phyloP scores from a whole-genome alignment of 2,329 filamentous ascomycete species.

The Ophiostoma novo-ulmi region DNA sequence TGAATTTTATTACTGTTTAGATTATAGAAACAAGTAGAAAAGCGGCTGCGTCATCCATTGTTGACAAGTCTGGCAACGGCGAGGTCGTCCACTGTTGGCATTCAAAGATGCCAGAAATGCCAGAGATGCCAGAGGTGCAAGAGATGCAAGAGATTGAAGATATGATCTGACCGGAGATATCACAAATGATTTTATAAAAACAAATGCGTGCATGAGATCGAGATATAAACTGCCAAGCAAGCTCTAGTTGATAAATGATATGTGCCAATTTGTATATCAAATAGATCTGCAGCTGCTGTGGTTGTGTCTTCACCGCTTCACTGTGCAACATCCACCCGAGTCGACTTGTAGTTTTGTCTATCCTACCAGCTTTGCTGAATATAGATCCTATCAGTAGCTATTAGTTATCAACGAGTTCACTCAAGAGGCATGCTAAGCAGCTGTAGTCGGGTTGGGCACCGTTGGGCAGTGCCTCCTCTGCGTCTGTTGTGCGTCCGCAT shows the following conservation, averaged over 20 bases:
- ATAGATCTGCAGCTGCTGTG: slow-evolving; percentile 1
- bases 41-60: neutral
- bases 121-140: too few species aligned
- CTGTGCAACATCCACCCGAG: neutral
- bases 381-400: too few species aligned
- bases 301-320: neutral
- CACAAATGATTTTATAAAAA: too few species aligned
- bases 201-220: too few species aligned
- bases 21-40: neutral
- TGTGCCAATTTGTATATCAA: neutral
- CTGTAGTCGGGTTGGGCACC: neutral
- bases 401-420: too few species aligned
- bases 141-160: too few species aligned
- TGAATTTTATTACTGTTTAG: neutral
- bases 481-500: neutral
- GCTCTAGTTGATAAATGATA: neutral
- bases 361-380: too few species aligned
- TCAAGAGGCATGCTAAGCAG: neutral
- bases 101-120: too few species aligned
- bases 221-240: neutral
- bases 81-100: neutral
- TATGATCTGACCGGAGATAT: too few species aligned
- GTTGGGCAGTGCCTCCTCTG: neutral
- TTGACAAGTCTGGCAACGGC: neutral
- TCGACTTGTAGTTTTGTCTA: neutral